Conservation (phyloP, 805 yeast species). For the Saturnispora quitensis region DNA sequence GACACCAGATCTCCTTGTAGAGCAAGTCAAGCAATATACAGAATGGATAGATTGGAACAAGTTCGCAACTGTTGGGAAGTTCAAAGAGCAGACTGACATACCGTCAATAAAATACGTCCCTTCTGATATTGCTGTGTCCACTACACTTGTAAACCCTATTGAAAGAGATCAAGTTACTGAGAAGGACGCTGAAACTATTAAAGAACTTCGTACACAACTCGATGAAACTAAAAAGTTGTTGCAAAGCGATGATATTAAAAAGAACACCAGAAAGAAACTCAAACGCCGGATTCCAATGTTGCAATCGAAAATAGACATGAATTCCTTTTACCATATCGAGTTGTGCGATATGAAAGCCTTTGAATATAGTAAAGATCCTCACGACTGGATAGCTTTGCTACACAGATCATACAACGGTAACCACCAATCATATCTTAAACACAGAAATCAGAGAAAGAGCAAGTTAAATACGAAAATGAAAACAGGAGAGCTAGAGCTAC, state of each 20-base stretch:
- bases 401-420: constrained; percentile 17
- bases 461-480: constrained; percentile 10
- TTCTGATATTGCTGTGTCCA: constrained; percentile 17
- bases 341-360: constrained; percentile 21
- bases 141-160: constrained; percentile 20
- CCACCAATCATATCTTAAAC: constrained; percentile 16
- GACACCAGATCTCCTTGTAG: constrained; percentile 37
- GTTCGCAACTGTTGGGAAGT: constrained; percentile 23
- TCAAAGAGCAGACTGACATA: constrained; percentile 16
- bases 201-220: neutral
- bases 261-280: constrained; percentile 15
- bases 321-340: constrained; percentile 3
- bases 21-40: constrained; percentile 37
- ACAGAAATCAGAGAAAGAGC: constrained; percentile 19
- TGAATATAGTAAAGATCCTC: constrained; percentile 17
- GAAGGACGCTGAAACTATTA: neutral
- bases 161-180: neutral
- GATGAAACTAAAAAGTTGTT: neutral
- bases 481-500: constrained; percentile 17
- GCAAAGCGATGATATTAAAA: neutral
- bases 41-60: constrained; percentile 40
- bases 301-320: constrained; percentile 3
- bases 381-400: constrained; percentile 17
- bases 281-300: neutral
- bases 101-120: constrained; percentile 18